Evolutionary conservation across 2,329 filamentous ascomycete species (phyloP), one percentile per base, ranked within the genome.

Genomic region (Claviceps monticola): DNA sequence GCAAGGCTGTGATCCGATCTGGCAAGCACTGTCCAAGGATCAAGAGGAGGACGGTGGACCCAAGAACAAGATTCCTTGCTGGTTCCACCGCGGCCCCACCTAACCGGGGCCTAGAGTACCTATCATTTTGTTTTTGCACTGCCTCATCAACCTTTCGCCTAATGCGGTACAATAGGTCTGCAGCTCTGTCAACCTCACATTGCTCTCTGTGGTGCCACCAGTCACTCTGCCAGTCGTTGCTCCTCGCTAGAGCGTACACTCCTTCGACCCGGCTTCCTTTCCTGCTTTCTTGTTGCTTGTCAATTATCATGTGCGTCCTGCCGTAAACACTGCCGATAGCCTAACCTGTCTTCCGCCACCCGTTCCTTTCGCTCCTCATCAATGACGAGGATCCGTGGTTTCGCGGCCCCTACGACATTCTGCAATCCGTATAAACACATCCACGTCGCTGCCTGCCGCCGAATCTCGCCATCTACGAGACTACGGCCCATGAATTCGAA

Each of bases 61-160:
- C 3, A 43, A 16, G 14, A 19, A 17, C 42, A 43, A 43, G 23
- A 45, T 45, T 45, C 23, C 43, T n/a, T 29, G 14, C 6, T 8
- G 14, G 43, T 3, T 9, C 21, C 47, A 19, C 37, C 5, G 4
- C 2, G 7, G 43, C 34, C 36, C 49, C 49, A 46, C 49, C 36
- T 11, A 39, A 36, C 34, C 11, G 17, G 42, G 29, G 34, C 34
- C 9, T 21, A 29, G 26, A 29, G 19, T 23, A 39, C 38, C 14
- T 39, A n/a, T 23, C 19, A 44, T 39, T 52, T 42, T 39, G 26
- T 46, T 48, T 52, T 53, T 53, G 51, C 51, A 53, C 51, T 53
- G 51, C 51, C 51, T 44, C 48, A 41, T 44, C 7, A 45, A 37
- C 17, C 36, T n/a, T 47, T 34, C 44, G 19, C 23, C 49, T 34